Evolutionary conservation across 257 asterid genomes (phyloP).

Genomic region (Penstemon newberryi): DNA sequence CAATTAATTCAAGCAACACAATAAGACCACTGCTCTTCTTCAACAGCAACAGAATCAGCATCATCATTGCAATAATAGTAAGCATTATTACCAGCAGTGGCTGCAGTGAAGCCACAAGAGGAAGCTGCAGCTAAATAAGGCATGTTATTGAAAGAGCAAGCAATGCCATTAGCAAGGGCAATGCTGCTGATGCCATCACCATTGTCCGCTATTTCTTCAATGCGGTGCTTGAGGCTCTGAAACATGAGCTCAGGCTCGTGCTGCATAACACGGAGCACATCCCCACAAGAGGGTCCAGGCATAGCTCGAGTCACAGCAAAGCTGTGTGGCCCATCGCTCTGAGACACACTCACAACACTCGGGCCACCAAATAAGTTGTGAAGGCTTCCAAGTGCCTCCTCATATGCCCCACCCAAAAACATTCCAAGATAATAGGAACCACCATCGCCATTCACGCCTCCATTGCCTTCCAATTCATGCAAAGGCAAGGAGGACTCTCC

Average conservation of each 20-base stretch:
- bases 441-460: constrained; percentile 30
- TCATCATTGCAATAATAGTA: constrained; percentile 60
- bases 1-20: constrained; percentile 59
- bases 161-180: constrained; percentile 46
- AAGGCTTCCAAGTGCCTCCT: constrained; percentile 87
- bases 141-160: constrained; percentile 75
- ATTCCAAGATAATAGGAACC: constrained; percentile 72
- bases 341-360: constrained; percentile 76
- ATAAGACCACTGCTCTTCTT: constrained; percentile 89
- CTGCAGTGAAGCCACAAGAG: constrained; percentile 56
- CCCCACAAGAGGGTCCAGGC: constrained; percentile 76
- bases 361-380: constrained; percentile 95
- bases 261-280: constrained; percentile 88
- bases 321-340: constrained; percentile 83
- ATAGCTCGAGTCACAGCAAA: constrained; percentile 75
- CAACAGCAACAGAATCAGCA: constrained; percentile 51
- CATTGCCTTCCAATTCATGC: constrained; percentile 57
- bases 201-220: constrained; percentile 53
- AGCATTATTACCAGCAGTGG: constrained; percentile 38
- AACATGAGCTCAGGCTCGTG: constrained; percentile 94
- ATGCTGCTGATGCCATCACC: constrained; percentile 23
- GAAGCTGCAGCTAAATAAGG: constrained; percentile 65
- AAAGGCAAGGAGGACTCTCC: constrained; percentile 89
- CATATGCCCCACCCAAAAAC: constrained; percentile 96
- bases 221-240: constrained; percentile 78